A percentile compares a stretch with the other conserved stretches of the same genome.
phyloP scores from a whole-genome alignment of 1,139 yeast genomes.

The Sugiyamaella xylanicola region DNA sequence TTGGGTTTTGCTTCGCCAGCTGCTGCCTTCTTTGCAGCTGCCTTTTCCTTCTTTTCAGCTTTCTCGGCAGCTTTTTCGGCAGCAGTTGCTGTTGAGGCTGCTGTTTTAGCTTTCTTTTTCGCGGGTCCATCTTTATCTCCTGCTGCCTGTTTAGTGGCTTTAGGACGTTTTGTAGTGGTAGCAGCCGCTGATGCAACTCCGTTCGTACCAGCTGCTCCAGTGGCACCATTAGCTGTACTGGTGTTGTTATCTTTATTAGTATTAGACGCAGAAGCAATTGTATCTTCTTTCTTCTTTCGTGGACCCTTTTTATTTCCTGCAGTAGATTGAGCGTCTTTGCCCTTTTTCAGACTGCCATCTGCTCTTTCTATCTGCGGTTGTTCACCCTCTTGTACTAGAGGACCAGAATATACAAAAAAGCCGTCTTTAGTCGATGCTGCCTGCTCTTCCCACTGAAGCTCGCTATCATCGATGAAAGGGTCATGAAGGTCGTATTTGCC shows the following conservation, averaged over 20 bases:
- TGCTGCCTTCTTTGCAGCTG: slow-evolving; percentile 15
- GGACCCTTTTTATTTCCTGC: slow-evolving; percentile 17
- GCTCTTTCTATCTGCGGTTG: slow-evolving; percentile 43
- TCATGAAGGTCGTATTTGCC: slow-evolving; percentile 93
- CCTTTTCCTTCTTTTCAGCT: slow-evolving; percentile 22
- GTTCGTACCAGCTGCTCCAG: slow-evolving; percentile 6
- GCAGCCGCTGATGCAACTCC: neutral
- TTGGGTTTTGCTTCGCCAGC: slow-evolving; percentile 19
- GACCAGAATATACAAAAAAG: slow-evolving; percentile 94
- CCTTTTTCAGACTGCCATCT: slow-evolving; percentile 46
- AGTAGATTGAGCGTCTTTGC: slow-evolving; percentile 34
- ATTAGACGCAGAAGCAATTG: slow-evolving; percentile 11
- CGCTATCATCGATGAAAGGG: slow-evolving; percentile 96
- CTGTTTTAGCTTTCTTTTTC: slow-evolving; percentile 22
- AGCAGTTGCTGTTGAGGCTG: slow-evolving; percentile 11
- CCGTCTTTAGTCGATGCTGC: slow-evolving; percentile 93
- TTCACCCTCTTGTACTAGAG: slow-evolving; percentile 71
- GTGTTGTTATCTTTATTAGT: neutral
- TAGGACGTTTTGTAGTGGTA: slow-evolving; percentile 13
- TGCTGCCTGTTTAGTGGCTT: slow-evolving; percentile 17
- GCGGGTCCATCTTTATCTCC: slow-evolving; percentile 19
- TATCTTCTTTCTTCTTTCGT: slow-evolving; percentile 13
- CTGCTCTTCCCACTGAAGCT: slow-evolving; percentile 89
- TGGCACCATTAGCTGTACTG: neutral
- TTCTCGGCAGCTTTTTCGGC: slow-evolving; percentile 17